Conservation (phyloP, 176 grass and related monocot genomes). For the Microstegium vimineum region DNA sequence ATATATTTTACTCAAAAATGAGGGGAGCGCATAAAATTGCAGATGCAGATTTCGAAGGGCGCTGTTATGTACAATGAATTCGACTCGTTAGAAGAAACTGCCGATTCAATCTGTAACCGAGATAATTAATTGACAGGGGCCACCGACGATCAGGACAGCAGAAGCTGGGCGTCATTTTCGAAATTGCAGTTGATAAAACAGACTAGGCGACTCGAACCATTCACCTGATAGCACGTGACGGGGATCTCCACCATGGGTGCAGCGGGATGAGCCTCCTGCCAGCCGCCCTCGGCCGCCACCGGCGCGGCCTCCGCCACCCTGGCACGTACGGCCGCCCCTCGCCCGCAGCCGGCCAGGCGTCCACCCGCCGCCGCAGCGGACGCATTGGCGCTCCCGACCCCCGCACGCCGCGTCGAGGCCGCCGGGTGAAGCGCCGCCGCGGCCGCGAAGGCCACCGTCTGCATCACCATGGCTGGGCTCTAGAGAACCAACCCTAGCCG, state of each 20-base stretch:
- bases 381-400: conserved; percentile 34
- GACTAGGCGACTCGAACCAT: not conserved
- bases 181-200: conserved; percentile 23
- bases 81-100: not conserved
- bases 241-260: conserved; percentile 71
- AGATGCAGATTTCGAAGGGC: no score
- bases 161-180: not conserved
- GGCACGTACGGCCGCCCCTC: conserved; percentile 22
- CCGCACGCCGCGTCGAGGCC: conserved; percentile 23
- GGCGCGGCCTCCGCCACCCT: conserved; percentile 39
- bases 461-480: conserved; percentile 35
- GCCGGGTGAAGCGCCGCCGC: conserved; percentile 28
- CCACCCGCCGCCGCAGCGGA: not conserved
- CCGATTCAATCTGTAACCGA: not conserved
- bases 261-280: conserved; percentile 22
- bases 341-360: not conserved
- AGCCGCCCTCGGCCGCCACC: conserved; percentile 30
- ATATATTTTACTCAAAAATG: not conserved
- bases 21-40: not conserved
- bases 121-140: not conserved
- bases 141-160: not conserved
- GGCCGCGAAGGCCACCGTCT: conserved; percentile 34
- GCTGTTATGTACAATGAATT: not conserved
- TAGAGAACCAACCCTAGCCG: conserved; percentile 24
- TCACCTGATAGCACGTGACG: conserved; percentile 95